Percentiles rank a stretch among this genome's conserved stretches.
Conservation (phyloP, 1,284 basidiomycete genomes). For the Ceratobasidium sp. region DNA sequence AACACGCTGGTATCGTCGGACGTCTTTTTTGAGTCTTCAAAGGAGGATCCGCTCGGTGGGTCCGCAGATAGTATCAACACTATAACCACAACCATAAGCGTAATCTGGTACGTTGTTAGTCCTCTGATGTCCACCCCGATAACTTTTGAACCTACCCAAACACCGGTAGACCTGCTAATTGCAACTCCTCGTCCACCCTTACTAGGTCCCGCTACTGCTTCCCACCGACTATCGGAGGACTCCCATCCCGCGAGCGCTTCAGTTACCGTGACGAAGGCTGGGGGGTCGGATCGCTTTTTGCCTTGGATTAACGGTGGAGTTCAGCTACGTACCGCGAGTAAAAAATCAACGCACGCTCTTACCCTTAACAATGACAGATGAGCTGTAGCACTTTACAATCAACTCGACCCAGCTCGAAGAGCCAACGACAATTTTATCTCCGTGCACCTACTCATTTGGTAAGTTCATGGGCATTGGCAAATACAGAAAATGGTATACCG, state of each 20-base stretch:
- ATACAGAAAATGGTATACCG: too few relatives aligned
- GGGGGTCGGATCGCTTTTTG: too few relatives aligned
- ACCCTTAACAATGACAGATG: not conserved
- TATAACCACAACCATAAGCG: not conserved
- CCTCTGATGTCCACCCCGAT: not conserved
- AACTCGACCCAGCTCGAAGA: not conserved
- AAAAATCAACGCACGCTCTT: not conserved
- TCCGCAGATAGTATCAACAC: not conserved
- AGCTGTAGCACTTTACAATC: slow-evolving; percentile 1
- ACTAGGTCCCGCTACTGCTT: too few relatives aligned
- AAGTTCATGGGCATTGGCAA: too few relatives aligned
- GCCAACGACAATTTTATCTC: not conserved
- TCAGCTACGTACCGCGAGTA: not conserved
- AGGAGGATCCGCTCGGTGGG: not conserved
- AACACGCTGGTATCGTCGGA: not conserved
- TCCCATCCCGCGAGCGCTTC: too few relatives aligned
- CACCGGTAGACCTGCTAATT: too few relatives aligned
- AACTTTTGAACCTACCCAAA: not conserved
- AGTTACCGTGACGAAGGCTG: too few relatives aligned
- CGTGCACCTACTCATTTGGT: not conserved
- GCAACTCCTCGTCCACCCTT: too few relatives aligned
- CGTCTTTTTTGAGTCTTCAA: not conserved
- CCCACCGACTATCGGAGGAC: too few relatives aligned
- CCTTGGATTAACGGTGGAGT: too few relatives aligned
- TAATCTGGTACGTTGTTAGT: too few relatives aligned